These are phyloP conservation scores for Metschnikowia drakensbergensis DNA, from an alignment of 805 yeast species.

Conservation along the genomic window DNA sequence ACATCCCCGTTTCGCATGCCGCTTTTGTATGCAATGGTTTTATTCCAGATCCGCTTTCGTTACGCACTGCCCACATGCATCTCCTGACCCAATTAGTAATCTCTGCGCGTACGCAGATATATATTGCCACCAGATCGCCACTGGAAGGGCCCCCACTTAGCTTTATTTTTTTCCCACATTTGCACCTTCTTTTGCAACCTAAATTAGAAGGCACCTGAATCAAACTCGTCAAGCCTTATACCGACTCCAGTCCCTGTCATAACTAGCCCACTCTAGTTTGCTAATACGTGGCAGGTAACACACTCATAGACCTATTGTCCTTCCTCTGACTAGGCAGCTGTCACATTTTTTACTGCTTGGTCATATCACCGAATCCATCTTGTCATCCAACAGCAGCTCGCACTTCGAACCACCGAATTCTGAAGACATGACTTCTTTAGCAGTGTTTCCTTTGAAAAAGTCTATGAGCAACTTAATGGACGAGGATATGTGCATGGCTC, in stretches of 20 bases:
- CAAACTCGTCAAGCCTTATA: neutral
- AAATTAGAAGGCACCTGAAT: neutral
- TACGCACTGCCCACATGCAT: conserved; percentile 8
- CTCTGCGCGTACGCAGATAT: conserved; percentile 7
- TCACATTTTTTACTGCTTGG: neutral
- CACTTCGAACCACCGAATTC: neutral
- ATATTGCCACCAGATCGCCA: conserved; percentile 13
- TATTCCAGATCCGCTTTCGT: conserved; percentile 3
- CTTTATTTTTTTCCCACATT: neutral
- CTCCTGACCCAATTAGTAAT: conserved; percentile 10
- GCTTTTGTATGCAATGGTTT: neutral
- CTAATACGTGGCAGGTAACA: neutral
- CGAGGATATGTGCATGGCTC: conserved; percentile 49
- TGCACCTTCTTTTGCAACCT: neutral
- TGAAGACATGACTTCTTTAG: conserved; percentile 43
- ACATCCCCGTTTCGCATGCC: neutral
- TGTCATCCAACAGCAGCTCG: neutral
- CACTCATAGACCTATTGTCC: neutral
- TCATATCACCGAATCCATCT: neutral
- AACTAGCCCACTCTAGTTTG: neutral
- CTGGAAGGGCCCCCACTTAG: neutral
- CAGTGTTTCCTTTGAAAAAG: conserved; percentile 50
- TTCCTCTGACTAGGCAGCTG: neutral
- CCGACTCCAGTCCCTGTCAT: neutral
- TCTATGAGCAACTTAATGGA: conserved; percentile 57